Conservation (phyloP, 228 moss, liverwort and hornwort species). For the Sphagnum magellanicum region DNA sequence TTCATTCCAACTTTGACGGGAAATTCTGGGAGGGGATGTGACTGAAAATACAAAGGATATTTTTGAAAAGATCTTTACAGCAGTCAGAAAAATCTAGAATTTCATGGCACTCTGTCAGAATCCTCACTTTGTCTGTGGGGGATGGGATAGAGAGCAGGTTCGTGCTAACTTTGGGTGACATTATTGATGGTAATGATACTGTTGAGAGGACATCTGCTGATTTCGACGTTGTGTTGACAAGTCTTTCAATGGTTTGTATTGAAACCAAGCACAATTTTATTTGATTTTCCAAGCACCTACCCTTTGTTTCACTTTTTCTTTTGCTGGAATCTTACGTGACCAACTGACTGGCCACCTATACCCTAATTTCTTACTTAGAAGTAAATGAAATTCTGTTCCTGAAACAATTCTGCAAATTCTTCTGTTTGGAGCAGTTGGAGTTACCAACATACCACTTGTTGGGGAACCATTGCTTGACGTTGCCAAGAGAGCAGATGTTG, state of each 20-base stretch:
- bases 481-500: conserved; percentile 31
- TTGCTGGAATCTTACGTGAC: neutral
- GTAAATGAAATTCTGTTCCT: neutral
- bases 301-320: neutral
- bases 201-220: conserved; percentile 30
- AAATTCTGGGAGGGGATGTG: neutral
- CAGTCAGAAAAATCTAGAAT: too few relatives aligned
- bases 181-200: conserved; percentile 46
- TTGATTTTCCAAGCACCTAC: neutral
- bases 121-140: neutral
- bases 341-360: too few relatives aligned
- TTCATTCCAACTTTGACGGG: too few relatives aligned
- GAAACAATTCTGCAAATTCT: neutral
- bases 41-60: neutral
- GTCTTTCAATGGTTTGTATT: conserved; percentile 25
- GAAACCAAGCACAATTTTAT: neutral
- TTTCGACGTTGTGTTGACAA: conserved; percentile 29
- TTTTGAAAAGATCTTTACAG: too few relatives aligned
- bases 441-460: conserved; percentile 42
- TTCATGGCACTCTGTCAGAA: too few relatives aligned
- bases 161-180: conserved; percentile 49
- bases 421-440: conserved; percentile 26
- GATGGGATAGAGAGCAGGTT: conserved; percentile 22
- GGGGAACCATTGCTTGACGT: conserved; percentile 49
- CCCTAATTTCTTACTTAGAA: neutral